Base-by-base conservation (phyloP, 495 filamentous ascomycete genomes). In the Cenococcum geophilum region DNA sequence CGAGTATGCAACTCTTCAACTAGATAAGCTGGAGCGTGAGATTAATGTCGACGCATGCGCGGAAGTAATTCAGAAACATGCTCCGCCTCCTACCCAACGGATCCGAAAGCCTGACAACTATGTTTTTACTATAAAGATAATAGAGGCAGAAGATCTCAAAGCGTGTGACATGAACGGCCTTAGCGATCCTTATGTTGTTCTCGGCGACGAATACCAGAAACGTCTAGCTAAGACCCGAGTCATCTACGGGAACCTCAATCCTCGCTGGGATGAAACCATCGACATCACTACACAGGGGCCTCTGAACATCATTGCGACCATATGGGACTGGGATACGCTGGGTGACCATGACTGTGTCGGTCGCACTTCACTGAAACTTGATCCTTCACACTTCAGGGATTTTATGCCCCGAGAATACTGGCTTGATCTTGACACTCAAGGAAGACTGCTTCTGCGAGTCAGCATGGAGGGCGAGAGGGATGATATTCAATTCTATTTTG, bases 391-490 rank as follows among this genome's bases (percentile, higher is more conserved):
- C 76, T 99, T 99, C 74, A 85, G 91, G 59, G 93, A 99, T 71
- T 99, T 92, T 69, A 72, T 97, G 61, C 93, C 93, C 8, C 79
- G 89, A 58, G 93, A 99, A 70, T 96, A 96, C 71, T 99, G 93
- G 93, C 81, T 97, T 23, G 91, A 97, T 70, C 81, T 99, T 43
- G 93, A 99, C 71, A 97, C 92, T 4, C 95, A 99, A 70, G 93
- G 93, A 1, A 78, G 95, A 55, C 76, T 99, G 47, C 71, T 99
- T 42, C 80, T 99, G 42, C 79, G 95, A 62, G 89, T 97, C 25
- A 96, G 89, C 68, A 99, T 99, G 93, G 93, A 99, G 76, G 93
- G 93, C 57, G 93, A 99, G 72, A 82, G 93, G 54, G 93, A 99
- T 68, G 93, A 99, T 68, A 97, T 99, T 63, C 90, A 96, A 67